Evolutionary conservation across 306 rosid genomes (phyloP).

Genomic region (Cicer cuneatum): DNA sequence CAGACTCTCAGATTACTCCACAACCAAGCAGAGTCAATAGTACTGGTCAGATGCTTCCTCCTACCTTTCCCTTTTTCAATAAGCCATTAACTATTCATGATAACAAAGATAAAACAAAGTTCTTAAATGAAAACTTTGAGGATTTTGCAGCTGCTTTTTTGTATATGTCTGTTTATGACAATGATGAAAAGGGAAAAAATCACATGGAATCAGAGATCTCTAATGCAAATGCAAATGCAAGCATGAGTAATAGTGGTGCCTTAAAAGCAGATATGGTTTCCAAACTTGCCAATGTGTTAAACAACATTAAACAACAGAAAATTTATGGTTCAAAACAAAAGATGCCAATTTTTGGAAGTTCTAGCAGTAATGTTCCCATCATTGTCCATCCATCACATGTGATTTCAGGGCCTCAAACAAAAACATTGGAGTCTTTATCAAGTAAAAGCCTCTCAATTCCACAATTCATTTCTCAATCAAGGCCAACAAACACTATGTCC

Average conservation of each 20-base stretch:
- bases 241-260: too few species aligned
- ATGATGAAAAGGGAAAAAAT: background rate
- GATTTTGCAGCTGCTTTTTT: constrained; percentile 36
- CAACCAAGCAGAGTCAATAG: background rate
- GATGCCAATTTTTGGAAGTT: background rate
- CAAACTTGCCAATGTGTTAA: background rate
- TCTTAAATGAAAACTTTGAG: background rate
- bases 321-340: background rate
- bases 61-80: background rate
- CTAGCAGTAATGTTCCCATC: background rate
- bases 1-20: background rate
- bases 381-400: constrained; percentile 33
- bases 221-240: too few species aligned
- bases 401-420: constrained; percentile 2
- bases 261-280: background rate
- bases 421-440: background rate
- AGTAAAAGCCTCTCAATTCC: background rate
- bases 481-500: background rate
- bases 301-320: background rate
- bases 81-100: constrained; percentile 2
- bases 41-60: background rate
- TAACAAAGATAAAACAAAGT: background rate
- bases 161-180: background rate
- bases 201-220: background rate
- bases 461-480: background rate